Conservation (phyloP, 768 basidiomycete species). For the Panellus pusillus region DNA sequence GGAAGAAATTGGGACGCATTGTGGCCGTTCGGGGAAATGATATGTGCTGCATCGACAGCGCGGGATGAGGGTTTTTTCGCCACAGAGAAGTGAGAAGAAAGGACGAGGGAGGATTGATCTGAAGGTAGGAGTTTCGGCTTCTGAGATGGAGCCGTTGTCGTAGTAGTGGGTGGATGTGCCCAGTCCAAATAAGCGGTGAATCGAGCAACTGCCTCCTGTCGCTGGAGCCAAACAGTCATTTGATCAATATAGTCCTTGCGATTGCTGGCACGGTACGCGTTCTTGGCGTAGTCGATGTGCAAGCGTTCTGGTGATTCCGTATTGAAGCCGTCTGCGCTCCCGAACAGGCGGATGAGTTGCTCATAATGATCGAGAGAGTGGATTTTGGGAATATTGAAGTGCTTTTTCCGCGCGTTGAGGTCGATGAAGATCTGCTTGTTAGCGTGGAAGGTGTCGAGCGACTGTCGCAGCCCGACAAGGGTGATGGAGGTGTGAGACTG, state of each 20-base stretch:
- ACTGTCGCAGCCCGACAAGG: constrained; percentile 21
- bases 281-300: constrained; percentile 41
- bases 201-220: constrained; percentile 27
- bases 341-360: no score
- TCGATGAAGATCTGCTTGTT: no score
- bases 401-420: constrained; percentile 15
- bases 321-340: constrained; percentile 28
- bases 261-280: constrained; percentile 26
- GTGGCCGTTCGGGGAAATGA: constrained; percentile 5
- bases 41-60: not conserved
- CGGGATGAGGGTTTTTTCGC: constrained; percentile 1
- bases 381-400: constrained; percentile 39
- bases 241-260: constrained; percentile 29
- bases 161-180: not conserved
- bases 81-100: not conserved
- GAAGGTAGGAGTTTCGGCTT: not conserved
- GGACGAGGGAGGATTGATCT: not conserved
- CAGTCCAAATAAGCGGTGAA: not conserved
- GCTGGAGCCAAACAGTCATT: constrained; percentile 35
- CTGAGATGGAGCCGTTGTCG: not conserved
- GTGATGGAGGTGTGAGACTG: constrained; percentile 24
- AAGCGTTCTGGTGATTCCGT: constrained; percentile 34
- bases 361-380: no score
- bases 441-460: constrained; percentile 26
- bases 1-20: not conserved